phyloP scores from a whole-genome alignment of 495 filamentous ascomycete genomes.

The Aspergillus wentii region DNA sequence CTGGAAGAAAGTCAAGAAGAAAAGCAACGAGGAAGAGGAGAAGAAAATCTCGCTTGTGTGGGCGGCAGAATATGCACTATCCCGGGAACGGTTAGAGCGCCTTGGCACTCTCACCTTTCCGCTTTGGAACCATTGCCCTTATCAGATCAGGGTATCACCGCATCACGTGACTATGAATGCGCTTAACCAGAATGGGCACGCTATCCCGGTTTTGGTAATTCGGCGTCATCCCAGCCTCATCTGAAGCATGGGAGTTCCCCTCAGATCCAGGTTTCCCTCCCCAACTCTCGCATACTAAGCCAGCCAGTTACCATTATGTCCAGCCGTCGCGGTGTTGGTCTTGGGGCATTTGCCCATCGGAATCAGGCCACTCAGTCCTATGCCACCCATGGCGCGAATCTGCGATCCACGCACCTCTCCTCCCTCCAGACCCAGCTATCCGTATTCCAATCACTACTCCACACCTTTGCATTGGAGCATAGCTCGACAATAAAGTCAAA shows the following conservation, averaged over 20 bases:
- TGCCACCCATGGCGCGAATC: conserved; percentile 78
- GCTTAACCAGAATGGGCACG: too few species aligned
- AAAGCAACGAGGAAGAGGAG: conserved; percentile 17
- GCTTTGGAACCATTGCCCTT: conserved; percentile 15
- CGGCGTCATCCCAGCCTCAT: background rate
- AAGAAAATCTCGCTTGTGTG: conserved; percentile 37
- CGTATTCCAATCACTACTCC: conserved; percentile 89
- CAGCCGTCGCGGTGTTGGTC: conserved; percentile 67
- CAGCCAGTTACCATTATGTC: conserved; percentile 29
- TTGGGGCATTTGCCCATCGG: conserved; percentile 84
- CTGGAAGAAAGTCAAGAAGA: conserved; percentile 25
- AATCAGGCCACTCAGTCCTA: conserved; percentile 77
- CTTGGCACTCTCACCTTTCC: conserved; percentile 1
- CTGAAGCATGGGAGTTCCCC: background rate
- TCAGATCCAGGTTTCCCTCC: too few species aligned
- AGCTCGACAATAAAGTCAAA: conserved; percentile 92
- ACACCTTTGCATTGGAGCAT: conserved; percentile 92
- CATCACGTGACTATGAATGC: conserved; percentile 11
- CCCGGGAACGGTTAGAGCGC: conserved; percentile 9
- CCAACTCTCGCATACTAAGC: conserved; percentile 1
- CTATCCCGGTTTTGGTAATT: too few species aligned
- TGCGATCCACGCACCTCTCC: conserved; percentile 73
- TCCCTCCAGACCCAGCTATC: conserved; percentile 88
- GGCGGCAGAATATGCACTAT: conserved; percentile 20
- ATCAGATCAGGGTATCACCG: conserved; percentile 23